A percentile compares a stretch with the other conserved stretches of the same genome.
These are phyloP conservation scores for Leccinellum luteum DNA, from an alignment of 768 basidiomycete genomes.

Conservation along the genomic window DNA sequence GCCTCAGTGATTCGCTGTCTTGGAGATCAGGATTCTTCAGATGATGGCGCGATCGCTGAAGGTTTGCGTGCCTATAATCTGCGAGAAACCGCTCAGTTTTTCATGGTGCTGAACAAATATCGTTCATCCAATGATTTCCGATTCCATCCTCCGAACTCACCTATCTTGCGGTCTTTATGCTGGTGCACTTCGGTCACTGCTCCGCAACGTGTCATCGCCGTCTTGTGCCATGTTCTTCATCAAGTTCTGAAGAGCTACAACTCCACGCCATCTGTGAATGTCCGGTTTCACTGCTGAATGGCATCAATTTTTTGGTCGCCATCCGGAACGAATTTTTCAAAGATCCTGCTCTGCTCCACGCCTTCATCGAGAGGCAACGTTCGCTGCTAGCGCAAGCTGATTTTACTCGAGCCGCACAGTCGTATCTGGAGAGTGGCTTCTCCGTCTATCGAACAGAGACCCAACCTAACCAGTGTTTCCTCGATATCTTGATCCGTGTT, in stretches of 20 bases:
- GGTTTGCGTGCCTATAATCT: constrained; percentile 38
- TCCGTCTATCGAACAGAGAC: constrained; percentile 41
- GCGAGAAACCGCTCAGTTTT: constrained; percentile 42
- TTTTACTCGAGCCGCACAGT: constrained; percentile 65
- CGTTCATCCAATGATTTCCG: constrained; percentile 47
- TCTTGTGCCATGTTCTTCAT: constrained; percentile 75
- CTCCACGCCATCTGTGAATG: constrained; percentile 73
- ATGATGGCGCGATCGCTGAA: constrained; percentile 46
- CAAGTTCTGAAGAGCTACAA: constrained; percentile 64
- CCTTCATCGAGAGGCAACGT: constrained; percentile 64
- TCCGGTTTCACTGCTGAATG: constrained; percentile 75
- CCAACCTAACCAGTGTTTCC: constrained; percentile 49
- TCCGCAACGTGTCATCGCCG: constrained; percentile 45
- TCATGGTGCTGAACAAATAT: constrained; percentile 51
- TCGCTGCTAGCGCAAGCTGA: constrained; percentile 66
- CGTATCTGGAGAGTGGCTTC: constrained; percentile 78
- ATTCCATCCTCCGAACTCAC: constrained; percentile 64
- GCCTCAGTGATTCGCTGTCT: constrained; percentile 59
- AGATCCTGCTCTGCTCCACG: constrained; percentile 59
- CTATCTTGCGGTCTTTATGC: constrained; percentile 51
- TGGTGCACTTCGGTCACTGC: constrained; percentile 54
- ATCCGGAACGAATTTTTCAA: constrained; percentile 53
- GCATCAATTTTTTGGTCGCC: constrained; percentile 72
- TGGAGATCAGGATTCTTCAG: constrained; percentile 63
- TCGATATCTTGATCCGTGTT: constrained; percentile 67